These are phyloP conservation scores for Limnomonas spitsbergensis DNA, from an alignment of 139 green algal genomes.

Conservation along the genomic window DNA sequence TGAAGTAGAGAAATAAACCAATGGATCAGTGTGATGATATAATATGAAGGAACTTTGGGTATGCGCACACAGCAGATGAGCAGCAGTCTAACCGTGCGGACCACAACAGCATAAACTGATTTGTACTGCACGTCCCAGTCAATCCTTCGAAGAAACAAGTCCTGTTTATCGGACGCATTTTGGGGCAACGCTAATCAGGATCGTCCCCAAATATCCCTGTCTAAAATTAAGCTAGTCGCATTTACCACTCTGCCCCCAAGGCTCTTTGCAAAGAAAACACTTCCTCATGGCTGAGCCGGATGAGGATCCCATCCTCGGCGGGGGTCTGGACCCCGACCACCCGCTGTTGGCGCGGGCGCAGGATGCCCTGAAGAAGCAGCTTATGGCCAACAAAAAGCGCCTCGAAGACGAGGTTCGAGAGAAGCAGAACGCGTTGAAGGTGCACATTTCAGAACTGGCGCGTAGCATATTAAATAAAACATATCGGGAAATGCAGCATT, in stretches of 20 bases:
- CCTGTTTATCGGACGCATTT: no score
- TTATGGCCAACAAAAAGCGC: constrained; percentile 52
- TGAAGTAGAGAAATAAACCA: no score
- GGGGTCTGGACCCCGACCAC: constrained; percentile 63
- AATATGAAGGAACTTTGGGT: not conserved
- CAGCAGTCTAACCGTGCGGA: not conserved
- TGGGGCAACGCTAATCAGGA: no score
- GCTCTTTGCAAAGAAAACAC: no score
- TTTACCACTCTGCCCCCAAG: no score
- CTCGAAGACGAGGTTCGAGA: constrained; percentile 74
- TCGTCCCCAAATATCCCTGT: no score
- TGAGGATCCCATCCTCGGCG: not conserved
- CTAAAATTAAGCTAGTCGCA: no score
- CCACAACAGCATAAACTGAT: not conserved
- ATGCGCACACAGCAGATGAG: not conserved
- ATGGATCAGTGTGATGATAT: no score
- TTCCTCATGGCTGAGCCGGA: not conserved
- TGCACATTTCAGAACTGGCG: constrained; percentile 16
- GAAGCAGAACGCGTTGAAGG: constrained; percentile 64
- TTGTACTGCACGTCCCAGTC: no score
- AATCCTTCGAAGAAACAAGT: no score
- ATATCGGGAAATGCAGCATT: no score
- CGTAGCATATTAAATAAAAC: no score
- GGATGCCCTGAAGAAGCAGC: constrained; percentile 70
- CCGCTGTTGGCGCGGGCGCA: constrained; percentile 81